Evolutionary conservation across 2,329 filamentous ascomycete species (phyloP).

Genomic region (Exserohilum rostratum): DNA sequence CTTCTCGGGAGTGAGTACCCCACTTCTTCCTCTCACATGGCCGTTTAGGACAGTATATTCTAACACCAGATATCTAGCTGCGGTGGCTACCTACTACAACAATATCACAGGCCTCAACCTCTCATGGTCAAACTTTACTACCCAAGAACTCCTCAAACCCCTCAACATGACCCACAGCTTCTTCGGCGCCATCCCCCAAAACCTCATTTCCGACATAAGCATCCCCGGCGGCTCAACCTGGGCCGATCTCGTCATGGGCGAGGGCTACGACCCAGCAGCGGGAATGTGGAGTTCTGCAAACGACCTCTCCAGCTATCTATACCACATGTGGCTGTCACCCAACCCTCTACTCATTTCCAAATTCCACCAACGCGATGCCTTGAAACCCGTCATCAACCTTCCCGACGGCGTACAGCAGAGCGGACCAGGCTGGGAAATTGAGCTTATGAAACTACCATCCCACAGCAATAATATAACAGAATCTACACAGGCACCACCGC

Average conservation of each 20-base stretch:
- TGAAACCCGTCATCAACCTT: slow-evolving; percentile 29
- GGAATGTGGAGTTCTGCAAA: slow-evolving; percentile 43
- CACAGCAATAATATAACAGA: slow-evolving; percentile 10
- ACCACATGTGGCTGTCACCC: slow-evolving; percentile 33
- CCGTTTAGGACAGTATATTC: too few relatives aligned
- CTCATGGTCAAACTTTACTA: slow-evolving; percentile 31
- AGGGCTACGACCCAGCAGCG: slow-evolving; percentile 40
- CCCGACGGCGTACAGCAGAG: slow-evolving; percentile 37
- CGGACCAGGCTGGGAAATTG: slow-evolving; percentile 42
- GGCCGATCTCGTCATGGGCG: slow-evolving; percentile 34
- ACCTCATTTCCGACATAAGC: slow-evolving; percentile 23
- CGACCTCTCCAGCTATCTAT: slow-evolving; percentile 34
- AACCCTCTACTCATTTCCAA: slow-evolving; percentile 31
- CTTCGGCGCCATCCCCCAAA: slow-evolving; percentile 28
- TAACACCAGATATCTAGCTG: slow-evolving; percentile 22
- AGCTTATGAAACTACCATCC: slow-evolving; percentile 19
- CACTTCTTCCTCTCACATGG: too few relatives aligned
- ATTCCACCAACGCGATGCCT: slow-evolving; percentile 30
- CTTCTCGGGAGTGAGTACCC: slow-evolving; percentile 27
- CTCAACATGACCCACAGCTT: slow-evolving; percentile 39
- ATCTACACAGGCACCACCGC: not conserved
- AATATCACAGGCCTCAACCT: slow-evolving; percentile 20
- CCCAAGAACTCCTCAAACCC: slow-evolving; percentile 25
- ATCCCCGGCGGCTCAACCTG: slow-evolving; percentile 37
- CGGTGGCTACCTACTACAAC: slow-evolving; percentile 34